Conservation (phyloP, 805 yeast genomes). For the Yarrowia osloensis region DNA sequence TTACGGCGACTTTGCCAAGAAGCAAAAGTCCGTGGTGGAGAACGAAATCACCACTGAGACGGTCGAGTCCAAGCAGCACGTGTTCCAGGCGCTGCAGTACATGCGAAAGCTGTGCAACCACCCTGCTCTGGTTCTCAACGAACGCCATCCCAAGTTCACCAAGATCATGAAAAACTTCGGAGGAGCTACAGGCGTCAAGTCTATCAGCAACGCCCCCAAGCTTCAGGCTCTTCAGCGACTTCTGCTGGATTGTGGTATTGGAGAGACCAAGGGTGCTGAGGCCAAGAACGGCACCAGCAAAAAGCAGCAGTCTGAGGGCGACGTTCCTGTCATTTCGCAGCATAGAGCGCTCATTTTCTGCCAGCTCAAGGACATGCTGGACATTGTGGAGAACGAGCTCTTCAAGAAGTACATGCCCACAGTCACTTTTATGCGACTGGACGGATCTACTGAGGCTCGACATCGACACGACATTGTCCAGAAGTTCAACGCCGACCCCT, state of each 20-base stretch:
- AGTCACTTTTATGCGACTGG: slow-evolving; percentile 91
- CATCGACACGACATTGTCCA: slow-evolving; percentile 88
- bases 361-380: slow-evolving; percentile 96
- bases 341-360: slow-evolving; percentile 95
- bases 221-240: slow-evolving; percentile 77
- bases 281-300: slow-evolving; percentile 36
- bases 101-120: slow-evolving; percentile 97
- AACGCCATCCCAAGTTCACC: slow-evolving; percentile 76
- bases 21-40: slow-evolving; percentile 79
- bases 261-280: slow-evolving; percentile 46
- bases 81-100: slow-evolving; percentile 95
- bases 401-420: slow-evolving; percentile 81
- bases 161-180: slow-evolving; percentile 66
- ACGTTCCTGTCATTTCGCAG: slow-evolving; percentile 76
- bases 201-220: slow-evolving; percentile 88
- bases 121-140: slow-evolving; percentile 84
- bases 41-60: slow-evolving; percentile 48
- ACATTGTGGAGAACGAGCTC: slow-evolving; percentile 89
- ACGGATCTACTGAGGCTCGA: slow-evolving; percentile 91
- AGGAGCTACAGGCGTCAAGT: slow-evolving; percentile 60
- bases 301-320: slow-evolving; percentile 46
- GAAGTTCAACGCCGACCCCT: slow-evolving; percentile 93
- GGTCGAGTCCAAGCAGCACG: slow-evolving; percentile 67
- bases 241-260: slow-evolving; percentile 90
- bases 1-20: slow-evolving; percentile 84